phyloP scores from a whole-genome alignment of 805 yeast species.

The Hanseniaspora taiwanica region DNA sequence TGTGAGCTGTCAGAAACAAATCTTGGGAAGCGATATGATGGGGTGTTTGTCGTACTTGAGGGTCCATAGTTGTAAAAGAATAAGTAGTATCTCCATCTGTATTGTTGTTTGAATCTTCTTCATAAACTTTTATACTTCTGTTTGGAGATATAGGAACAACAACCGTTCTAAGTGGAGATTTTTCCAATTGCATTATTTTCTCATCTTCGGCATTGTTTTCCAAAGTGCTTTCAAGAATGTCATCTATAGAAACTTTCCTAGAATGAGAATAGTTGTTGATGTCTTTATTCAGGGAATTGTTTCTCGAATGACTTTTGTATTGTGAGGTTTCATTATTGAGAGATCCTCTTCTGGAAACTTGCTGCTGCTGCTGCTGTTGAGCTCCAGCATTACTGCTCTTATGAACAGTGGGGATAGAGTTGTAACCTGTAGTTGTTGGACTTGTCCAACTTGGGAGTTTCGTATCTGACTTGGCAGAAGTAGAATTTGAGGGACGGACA shows the following conservation, averaged over 20 bases:
- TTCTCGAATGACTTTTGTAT: not conserved
- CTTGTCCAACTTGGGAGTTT: not conserved
- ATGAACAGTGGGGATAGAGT: not conserved
- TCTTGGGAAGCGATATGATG: too few species aligned
- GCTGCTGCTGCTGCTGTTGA: too few species aligned
- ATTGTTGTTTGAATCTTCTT: too few species aligned
- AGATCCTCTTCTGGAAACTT: not conserved
- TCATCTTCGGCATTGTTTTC: slow-evolving; percentile 5
- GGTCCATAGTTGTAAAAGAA: too few species aligned
- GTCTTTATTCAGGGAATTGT: too few species aligned
- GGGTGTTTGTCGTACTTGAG: too few species aligned
- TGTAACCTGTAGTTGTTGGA: not conserved
- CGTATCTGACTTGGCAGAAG: not conserved
- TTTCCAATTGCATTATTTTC: slow-evolving; percentile 9
- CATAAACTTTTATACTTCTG: too few species aligned
- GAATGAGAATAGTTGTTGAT: slow-evolving; percentile 1
- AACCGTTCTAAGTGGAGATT: slow-evolving; percentile 14
- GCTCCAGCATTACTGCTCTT: not conserved
- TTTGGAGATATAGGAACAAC: too few species aligned
- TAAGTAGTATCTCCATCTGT: too few species aligned
- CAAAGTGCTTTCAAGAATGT: slow-evolving; percentile 13
- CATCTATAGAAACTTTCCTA: slow-evolving; percentile 14
- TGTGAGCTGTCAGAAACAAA: too few species aligned
- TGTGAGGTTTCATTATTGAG: too few species aligned
- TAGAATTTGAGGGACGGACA: too few species aligned